phyloP scores from a whole-genome alignment of 2,329 filamentous ascomycete species.

The Didymella segeticola region DNA sequence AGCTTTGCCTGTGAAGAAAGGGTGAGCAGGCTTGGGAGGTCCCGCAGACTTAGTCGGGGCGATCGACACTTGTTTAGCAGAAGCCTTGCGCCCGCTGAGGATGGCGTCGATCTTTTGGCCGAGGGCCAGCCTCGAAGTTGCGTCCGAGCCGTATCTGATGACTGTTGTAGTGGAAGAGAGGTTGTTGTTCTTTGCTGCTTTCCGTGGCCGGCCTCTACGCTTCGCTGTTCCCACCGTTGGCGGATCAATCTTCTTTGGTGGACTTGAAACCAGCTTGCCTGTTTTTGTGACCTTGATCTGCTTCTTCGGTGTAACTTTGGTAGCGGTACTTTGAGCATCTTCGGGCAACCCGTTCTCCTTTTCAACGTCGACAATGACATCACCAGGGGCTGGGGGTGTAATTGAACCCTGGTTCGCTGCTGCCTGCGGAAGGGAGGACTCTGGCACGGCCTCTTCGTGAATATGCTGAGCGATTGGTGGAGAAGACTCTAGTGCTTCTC shows the following conservation, averaged over 20 bases:
- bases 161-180: conserved; percentile 55
- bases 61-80: conserved; percentile 24
- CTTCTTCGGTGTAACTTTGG: conserved; percentile 36
- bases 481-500: background rate
- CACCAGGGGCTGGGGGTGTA: conserved; percentile 2
- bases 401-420: background rate
- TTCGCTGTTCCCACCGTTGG: conserved; percentile 55
- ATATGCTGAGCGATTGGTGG: background rate
- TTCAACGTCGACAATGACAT: background rate
- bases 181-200: conserved; percentile 26
- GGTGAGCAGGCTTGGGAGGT: conserved; percentile 63
- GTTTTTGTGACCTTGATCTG: conserved; percentile 52
- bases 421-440: conserved; percentile 8
- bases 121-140: conserved; percentile 55
- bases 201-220: conserved; percentile 13
- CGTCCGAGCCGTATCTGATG: conserved; percentile 66
- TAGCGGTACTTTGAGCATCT: background rate
- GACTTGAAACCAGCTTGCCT: conserved; percentile 55
- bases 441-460: background rate
- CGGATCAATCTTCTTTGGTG: conserved; percentile 39
- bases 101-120: conserved; percentile 71
- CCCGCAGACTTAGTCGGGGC: conserved; percentile 36
- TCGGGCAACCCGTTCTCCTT: background rate
- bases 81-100: conserved; percentile 50
- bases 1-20: conserved; percentile 71